These are phyloP conservation scores for Hemileccinum impolitum DNA, from an alignment of 768 basidiomycete species.

Conservation along the genomic window DNA sequence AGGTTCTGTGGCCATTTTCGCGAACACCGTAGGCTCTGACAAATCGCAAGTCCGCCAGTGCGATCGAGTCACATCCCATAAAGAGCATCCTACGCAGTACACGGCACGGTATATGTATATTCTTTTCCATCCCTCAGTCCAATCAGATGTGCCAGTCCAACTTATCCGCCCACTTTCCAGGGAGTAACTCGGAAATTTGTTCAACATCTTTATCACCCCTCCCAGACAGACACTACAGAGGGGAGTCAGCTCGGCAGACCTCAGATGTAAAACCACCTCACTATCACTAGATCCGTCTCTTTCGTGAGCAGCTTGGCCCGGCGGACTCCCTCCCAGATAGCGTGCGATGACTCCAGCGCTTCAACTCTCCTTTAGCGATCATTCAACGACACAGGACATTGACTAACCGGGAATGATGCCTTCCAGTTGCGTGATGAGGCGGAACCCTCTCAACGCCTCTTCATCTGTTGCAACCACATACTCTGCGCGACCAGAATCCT, in stretches of 20 bases:
- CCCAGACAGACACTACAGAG: constrained; percentile 78
- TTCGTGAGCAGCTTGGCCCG: constrained; percentile 82
- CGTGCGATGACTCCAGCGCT: constrained; percentile 96
- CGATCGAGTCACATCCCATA: constrained; percentile 23
- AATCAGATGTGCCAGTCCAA: constrained; percentile 85
- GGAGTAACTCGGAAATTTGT: constrained; percentile 90
- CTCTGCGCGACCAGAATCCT: constrained; percentile 90
- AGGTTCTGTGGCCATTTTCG: constrained; percentile 43
- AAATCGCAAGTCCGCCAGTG: neutral
- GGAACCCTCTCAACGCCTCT: constrained; percentile 88
- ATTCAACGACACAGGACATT: neutral
- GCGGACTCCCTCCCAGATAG: constrained; percentile 88
- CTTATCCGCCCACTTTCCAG: constrained; percentile 88
- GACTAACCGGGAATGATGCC: constrained; percentile 91
- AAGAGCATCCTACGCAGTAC: neutral
- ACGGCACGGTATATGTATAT: neutral
- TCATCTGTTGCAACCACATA: constrained; percentile 94
- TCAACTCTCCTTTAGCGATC: constrained; percentile 2
- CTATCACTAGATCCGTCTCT: constrained; percentile 86
- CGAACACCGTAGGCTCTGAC: neutral
- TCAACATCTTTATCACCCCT: constrained; percentile 98
- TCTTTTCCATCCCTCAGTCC: neutral
- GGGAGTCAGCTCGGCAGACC: constrained; percentile 7
- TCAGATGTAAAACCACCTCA: constrained; percentile 41
- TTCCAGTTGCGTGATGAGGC: constrained; percentile 86